Evolutionary conservation across 768 basidiomycete species (phyloP).

Genomic region (Mycena latifolia): DNA sequence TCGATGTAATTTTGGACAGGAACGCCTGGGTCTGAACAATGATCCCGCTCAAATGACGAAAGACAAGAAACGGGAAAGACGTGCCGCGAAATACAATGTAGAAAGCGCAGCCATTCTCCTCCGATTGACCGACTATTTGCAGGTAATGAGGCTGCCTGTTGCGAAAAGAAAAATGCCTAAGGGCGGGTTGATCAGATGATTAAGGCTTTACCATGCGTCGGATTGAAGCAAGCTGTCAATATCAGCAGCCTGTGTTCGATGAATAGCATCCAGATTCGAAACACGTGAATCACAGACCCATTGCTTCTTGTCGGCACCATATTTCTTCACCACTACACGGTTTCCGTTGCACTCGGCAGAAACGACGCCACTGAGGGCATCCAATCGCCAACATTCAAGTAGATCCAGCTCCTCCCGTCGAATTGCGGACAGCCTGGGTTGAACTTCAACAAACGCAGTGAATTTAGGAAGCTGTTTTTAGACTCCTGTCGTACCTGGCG

Average conservation of each 20-base stretch:
- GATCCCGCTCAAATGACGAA: not conserved
- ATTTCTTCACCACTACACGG: slow-evolving; percentile 8
- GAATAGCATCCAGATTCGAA: no score
- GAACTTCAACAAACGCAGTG: not conserved
- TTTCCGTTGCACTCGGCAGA: slow-evolving; percentile 9
- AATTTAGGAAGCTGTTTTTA: not conserved
- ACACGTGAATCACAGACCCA: slow-evolving; percentile 1
- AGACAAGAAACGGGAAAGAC: not conserved
- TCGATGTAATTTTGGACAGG: slow-evolving; percentile 19
- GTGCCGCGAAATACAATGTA: slow-evolving; percentile 18
- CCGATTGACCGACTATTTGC: slow-evolving; percentile 19
- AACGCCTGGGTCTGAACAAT: slow-evolving; percentile 1
- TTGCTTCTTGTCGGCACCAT: slow-evolving; percentile 10
- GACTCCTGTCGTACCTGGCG: not conserved
- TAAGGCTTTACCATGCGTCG: no score
- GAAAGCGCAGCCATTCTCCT: slow-evolving; percentile 8
- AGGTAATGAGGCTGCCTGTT: slow-evolving; percentile 11
- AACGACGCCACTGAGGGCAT: not conserved
- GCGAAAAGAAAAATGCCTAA: not conserved
- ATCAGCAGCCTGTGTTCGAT: slow-evolving; percentile 6
- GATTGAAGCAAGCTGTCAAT: slow-evolving; percentile 9
- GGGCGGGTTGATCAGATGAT: no score
- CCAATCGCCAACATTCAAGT: not conserved
- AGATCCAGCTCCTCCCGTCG: slow-evolving; percentile 24
- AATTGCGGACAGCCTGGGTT: slow-evolving; percentile 1